Percentiles rank a stretch among this genome's conserved stretches.
Evolutionary conservation across 164 flowering plant species (phyloP).

Genomic region (Vitis rupestris): DNA sequence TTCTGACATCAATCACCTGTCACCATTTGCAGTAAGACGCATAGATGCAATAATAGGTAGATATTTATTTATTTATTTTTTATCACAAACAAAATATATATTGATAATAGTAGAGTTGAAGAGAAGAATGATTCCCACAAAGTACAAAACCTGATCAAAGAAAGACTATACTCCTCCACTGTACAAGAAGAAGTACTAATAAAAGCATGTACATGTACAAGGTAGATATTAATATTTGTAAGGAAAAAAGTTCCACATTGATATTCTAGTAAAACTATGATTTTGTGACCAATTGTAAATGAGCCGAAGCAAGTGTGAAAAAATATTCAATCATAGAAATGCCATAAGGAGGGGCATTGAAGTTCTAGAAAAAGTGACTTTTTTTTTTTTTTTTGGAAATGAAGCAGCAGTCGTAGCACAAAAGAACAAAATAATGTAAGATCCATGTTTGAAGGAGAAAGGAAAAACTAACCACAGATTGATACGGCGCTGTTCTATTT

Average conservation of each 20-base stretch:
- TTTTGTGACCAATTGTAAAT: background rate
- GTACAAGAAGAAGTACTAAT: too few species aligned
- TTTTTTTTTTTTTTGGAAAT: too few species aligned
- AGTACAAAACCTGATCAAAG: too few species aligned
- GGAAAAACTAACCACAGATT: slow-evolving; percentile 34
- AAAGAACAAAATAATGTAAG: background rate
- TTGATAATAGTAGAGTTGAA: too few species aligned
- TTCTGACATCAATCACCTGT: background rate
- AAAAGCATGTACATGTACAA: too few species aligned
- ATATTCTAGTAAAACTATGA: background rate
- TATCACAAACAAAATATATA: too few species aligned
- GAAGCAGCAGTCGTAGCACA: background rate
- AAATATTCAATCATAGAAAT: background rate
- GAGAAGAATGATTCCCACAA: too few species aligned
- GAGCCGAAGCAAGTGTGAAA: background rate
- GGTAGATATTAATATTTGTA: background rate
- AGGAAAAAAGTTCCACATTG: background rate
- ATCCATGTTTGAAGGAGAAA: background rate
- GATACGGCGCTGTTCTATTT: slow-evolving; percentile 16
- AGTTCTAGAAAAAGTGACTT: background rate
- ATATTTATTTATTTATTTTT: background rate
- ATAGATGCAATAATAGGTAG: background rate
- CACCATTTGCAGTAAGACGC: background rate
- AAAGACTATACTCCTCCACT: too few species aligned
- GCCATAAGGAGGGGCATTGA: background rate